Base-by-base conservation (phyloP, 352 stramenopile genomes). In the Globisporangium heterothallicum region DNA sequence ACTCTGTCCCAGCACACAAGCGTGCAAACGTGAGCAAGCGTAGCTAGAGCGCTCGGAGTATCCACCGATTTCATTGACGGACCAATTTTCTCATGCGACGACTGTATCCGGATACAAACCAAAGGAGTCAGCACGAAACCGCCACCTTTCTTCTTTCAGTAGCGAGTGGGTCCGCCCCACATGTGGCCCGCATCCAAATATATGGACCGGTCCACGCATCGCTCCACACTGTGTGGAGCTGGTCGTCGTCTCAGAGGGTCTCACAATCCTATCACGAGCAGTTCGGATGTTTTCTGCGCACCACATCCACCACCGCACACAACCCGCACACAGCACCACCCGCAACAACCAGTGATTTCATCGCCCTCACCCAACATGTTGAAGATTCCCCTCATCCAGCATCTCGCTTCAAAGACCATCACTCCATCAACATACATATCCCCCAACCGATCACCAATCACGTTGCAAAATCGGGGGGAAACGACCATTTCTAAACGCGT, bases 261-360 rank as follows among this genome's bases (percentile, higher is more conserved):
- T n/a, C n/a, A n/a, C n/a, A n/a, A n/a, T n/a, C n/a, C n/a, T n/a
- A n/a, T n/a, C n/a, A n/a, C n/a, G n/a, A n/a, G n/a, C n/a, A n/a
- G n/a, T n/a, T 16, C 32, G 32, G 32, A 38, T 38, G 32, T 38
- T 38, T 38, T 38, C 32, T 38, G 32, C 32, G n/a, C n/a, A n/a
- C n/a, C n/a, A n/a, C n/a, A 38, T 10, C 32, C 32, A 38, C 32
- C 32, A 38, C 32, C 29, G 29, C 29, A n/a, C n/a, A n/a, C n/a
- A n/a, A n/a, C 29, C 6, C 29, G 10, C 29, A 12, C 29, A 16
- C 32, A 38, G 32, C 32, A 38, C 32, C 32, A 38, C 32, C 32
- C 32, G n/a, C 13, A 27, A 32, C 52, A 51, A 22, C 52, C 52
- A 58, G 24, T 51, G 42, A 52, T 58, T 58, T 45, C 35, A 32